Base-by-base conservation (phyloP, 331 rosid genomes). In the Erythrophleum ivorense region DNA sequence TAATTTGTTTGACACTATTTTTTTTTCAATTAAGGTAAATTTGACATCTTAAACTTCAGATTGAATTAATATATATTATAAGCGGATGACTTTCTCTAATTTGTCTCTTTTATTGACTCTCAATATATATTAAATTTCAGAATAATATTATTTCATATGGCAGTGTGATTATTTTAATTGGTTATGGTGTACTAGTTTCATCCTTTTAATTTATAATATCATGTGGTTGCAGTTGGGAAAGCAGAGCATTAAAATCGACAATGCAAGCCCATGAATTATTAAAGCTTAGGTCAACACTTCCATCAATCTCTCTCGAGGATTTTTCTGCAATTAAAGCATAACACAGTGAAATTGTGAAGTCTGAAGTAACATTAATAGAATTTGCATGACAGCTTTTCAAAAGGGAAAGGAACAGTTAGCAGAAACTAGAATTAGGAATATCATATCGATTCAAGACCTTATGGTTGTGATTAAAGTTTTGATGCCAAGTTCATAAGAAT, bases 191-290 rank as follows among this genome's bases (percentile, higher is more conserved):
- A 73, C 75, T 74, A 52, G 78, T 65, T 64, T 55, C 86, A 65
- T 55, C 72, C 66, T 80, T 83, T 52, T 41, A 59, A 65, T 82
- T 40, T 38, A 73, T 60, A 74, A 43, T 59, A 60, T 81, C 86
- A 83, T 75, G 88, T 81, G 86, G 82, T 9, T 58, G 64, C 65
- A 81, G 86, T 83, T n/a, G 88, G 85, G 81, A 80, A 65, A 81
- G 78, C 36, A 78, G 76, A 78, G 78, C 71, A 76, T 72, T 71
- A 31, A 64, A 72, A 77, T 9, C 7, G 71, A 31, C 45, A 55
- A 77, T 76, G 57, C 68, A 78, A 31, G 9, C 48, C 31, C 81
- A 84, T 75, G 55, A 67, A 74, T 73, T 34, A 71, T 87, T 67
- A 69, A 79, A 84, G 81, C 71, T 67, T 21, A 55, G 75, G 71